Evolutionary conservation across 2,329 filamentous ascomycete genomes (phyloP), one percentile per base, ranked within the genome.

Genomic region (Phoma sp.): DNA sequence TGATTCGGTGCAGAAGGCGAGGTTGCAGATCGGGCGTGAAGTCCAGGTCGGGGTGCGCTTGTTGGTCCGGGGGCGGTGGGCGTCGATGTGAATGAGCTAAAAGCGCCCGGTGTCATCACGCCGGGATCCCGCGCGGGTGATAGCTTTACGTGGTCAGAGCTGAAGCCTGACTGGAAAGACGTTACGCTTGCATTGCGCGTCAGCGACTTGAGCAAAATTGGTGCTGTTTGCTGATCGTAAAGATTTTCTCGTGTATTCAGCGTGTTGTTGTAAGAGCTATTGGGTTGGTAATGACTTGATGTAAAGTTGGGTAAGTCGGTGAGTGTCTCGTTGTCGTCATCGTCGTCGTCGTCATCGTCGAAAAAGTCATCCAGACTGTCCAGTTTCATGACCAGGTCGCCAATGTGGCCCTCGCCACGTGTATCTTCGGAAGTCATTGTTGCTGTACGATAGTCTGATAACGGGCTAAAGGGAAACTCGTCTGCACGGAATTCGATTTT

Each of bases 401-500:
- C 90, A 69, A 92, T 89, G 53, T 91, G 89, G 38, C 83, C 85
- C 41, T 92, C 89, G 1, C 81, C 85, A 13, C 88, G 85, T 0
- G 80, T 85, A 33, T 95, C 92, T 65, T 97, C 91, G 0, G 93
- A 96, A 72, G 96, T 86, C 90, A 97, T 96, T 0, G 93, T 97
- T 49, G 92, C 91, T 1, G 92, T 91, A 47, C 92, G 86, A 61
- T 93, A 88, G 17, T 85, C 78, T 15, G 71, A 71, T 73, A 93
- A 92, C 0, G 83, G 81, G 49, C 89, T 88, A 65, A 90, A 91
- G 10, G 88, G 87, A 67, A 91, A 93, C 57, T 98, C 93, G 58
- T 99, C 96, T 2, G 87, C 84, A 64, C 96, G 90, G 76, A 99
- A 98, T 69, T 96, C 93, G 25, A 99, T 88, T 40, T 96, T 93